A percentile compares a stretch with the other conserved stretches of the same genome.
These are phyloP conservation scores for Orbilia blumenaviensis DNA, from an alignment of 2,329 filamentous ascomycete genomes.

Conservation along the genomic window DNA sequence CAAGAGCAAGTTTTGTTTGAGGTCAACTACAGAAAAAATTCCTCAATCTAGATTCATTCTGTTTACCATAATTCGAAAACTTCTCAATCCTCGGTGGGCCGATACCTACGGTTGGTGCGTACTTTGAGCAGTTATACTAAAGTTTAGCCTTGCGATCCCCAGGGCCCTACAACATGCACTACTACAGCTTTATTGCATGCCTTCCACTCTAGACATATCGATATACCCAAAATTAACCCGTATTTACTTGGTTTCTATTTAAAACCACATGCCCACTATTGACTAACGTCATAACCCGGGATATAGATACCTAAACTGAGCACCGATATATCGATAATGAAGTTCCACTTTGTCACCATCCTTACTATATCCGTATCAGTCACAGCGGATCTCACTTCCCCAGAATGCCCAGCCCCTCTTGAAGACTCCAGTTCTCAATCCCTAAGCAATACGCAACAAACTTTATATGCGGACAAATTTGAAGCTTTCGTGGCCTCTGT, in stretches of 20 bases:
- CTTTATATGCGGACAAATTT: not conserved
- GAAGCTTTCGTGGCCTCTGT: slow-evolving; percentile 5
- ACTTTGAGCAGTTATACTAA: not conserved
- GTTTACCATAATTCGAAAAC: not conserved
- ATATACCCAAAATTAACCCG: too few relatives aligned
- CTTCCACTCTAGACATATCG: too few relatives aligned
- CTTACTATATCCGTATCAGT: not conserved
- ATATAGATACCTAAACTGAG: too few relatives aligned
- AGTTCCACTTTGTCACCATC: too few relatives aligned
- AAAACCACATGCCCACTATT: too few relatives aligned
- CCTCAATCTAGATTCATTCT: not conserved
- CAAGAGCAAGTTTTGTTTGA: not conserved
- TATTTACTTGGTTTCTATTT: too few relatives aligned
- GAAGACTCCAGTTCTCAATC: not conserved
- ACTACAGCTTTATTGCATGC: too few relatives aligned
- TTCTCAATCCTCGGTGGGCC: not conserved
- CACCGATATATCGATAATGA: not conserved
- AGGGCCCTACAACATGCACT: too few relatives aligned
- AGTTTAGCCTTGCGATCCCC: too few relatives aligned
- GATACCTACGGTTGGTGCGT: not conserved
- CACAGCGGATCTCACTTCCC: not conserved
- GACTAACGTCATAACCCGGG: too few relatives aligned
- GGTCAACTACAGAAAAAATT: too few relatives aligned
- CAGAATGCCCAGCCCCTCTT: slow-evolving; percentile 8
- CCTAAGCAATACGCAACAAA: not conserved